A percentile compares a stretch with the other conserved stretches of the same genome.
Conservation (phyloP, 345 rosid genomes). For the Hibiscus syriacus region DNA sequence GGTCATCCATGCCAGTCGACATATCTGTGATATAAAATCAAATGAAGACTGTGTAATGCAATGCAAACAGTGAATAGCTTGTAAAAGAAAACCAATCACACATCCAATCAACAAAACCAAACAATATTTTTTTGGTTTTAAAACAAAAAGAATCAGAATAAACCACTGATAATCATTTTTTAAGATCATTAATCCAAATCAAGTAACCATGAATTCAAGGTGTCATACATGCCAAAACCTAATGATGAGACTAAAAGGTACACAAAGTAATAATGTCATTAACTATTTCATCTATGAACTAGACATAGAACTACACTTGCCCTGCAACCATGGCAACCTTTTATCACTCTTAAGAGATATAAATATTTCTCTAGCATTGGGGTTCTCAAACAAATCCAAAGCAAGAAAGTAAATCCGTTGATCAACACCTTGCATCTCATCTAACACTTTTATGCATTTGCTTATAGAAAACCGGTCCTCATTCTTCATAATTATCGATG, state of each 20-base stretch:
- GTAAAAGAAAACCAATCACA: not conserved
- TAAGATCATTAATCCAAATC: constrained; percentile 7
- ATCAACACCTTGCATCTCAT: constrained; percentile 22
- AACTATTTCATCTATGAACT: constrained; percentile 18
- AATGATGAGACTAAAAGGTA: not conserved
- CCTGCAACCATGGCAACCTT: constrained; percentile 64
- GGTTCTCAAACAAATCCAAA: constrained; percentile 74
- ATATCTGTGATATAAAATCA: constrained; percentile 43
- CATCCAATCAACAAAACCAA: not conserved
- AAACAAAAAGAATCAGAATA: not conserved
- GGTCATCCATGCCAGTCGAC: constrained; percentile 38
- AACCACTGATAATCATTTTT: constrained; percentile 12
- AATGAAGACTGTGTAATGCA: constrained; percentile 11
- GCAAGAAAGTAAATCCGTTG: constrained; percentile 27
- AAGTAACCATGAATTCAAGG: constrained; percentile 14
- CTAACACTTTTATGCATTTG: constrained; percentile 78
- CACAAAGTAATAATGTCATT: not conserved
- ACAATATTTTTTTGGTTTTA: not conserved
- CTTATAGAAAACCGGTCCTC: constrained; percentile 72
- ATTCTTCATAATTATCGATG: constrained; percentile 52
- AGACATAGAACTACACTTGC: constrained; percentile 43
- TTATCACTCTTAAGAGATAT: constrained; percentile 64
- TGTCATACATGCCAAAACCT: constrained; percentile 7
- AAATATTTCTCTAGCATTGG: constrained; percentile 57
- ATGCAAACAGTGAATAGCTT: not conserved